phyloP scores from a whole-genome alignment of 2,329 filamentous ascomycete species.

The Chalara sp. region DNA sequence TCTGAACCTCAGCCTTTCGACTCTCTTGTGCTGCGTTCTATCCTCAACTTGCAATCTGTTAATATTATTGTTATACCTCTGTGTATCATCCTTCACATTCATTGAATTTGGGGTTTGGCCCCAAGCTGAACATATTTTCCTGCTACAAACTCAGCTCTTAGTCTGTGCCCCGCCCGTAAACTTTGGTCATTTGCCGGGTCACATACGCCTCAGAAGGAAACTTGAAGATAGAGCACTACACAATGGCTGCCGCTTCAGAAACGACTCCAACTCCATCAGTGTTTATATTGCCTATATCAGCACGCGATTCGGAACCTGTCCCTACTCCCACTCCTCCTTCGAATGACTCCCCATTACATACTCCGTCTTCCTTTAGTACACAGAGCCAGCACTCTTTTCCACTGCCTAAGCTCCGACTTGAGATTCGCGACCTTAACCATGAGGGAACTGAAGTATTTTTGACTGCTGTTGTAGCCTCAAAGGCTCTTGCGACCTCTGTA shows the following conservation, averaged over 20 bases:
- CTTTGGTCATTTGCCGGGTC: no score
- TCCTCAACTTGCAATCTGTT: no score
- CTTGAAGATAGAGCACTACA: no score
- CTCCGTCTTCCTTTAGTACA: neutral
- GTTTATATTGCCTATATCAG: conserved; percentile 21
- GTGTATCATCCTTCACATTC: no score
- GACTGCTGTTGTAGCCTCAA: conserved; percentile 52
- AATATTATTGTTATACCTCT: no score
- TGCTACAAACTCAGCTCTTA: neutral
- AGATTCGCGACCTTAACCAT: conserved; percentile 51
- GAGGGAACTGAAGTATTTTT: conserved; percentile 63
- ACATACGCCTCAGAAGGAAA: no score
- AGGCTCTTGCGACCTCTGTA: conserved; percentile 56
- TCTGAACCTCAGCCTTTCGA: no score
- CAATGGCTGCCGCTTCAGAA: neutral
- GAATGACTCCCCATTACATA: neutral
- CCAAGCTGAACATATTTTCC: neutral
- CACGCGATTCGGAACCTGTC: conserved; percentile 11
- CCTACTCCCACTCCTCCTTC: conserved; percentile 11
- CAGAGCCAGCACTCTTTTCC: conserved; percentile 26
- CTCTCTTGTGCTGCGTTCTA: no score
- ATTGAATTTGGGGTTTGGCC: no score
- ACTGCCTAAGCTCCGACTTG: conserved; percentile 51
- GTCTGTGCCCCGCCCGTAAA: no score
- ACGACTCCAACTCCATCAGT: conserved; percentile 13